These are phyloP conservation scores for Agrocybe pediades DNA, from an alignment of 768 basidiomycete genomes.

Conservation along the genomic window DNA sequence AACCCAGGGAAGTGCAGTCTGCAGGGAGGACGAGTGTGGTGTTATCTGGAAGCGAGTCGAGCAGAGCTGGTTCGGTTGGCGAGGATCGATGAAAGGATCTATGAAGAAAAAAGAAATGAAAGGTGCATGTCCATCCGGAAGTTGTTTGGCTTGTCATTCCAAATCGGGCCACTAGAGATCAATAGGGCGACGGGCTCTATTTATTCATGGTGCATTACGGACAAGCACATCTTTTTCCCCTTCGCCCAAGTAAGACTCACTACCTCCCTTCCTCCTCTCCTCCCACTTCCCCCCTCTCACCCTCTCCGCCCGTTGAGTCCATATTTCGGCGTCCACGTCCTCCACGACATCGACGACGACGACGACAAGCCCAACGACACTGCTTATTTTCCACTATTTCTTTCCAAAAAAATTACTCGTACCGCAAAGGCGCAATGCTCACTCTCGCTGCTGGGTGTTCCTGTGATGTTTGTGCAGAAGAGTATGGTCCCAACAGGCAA, in stretches of 20 bases:
- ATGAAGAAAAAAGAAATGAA: conserved; percentile 1
- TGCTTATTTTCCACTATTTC: conserved; percentile 27
- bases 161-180: no score
- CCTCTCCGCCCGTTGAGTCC: background rate
- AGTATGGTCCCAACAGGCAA: conserved; percentile 72
- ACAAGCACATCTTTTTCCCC: conserved; percentile 42
- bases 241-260: conserved; percentile 42
- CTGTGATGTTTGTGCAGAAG: conserved; percentile 91
- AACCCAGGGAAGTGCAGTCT: no score
- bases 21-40: no score
- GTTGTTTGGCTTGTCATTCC: background rate
- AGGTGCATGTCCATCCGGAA: background rate
- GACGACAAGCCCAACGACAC: conserved; percentile 38
- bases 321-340: background rate
- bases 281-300: conserved; percentile 1
- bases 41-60: background rate
- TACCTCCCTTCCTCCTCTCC: conserved; percentile 18
- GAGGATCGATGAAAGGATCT: background rate
- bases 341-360: conserved; percentile 17
- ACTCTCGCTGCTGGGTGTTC: conserved; percentile 80
- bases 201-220: conserved; percentile 23
- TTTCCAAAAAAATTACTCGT: background rate
- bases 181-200: background rate
- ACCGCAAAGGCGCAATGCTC: conserved; percentile 52
- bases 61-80: background rate